These are phyloP conservation scores for Raphidocelis subcapitata DNA, from an alignment of 139 green algal genomes.

Conservation along the genomic window DNA sequence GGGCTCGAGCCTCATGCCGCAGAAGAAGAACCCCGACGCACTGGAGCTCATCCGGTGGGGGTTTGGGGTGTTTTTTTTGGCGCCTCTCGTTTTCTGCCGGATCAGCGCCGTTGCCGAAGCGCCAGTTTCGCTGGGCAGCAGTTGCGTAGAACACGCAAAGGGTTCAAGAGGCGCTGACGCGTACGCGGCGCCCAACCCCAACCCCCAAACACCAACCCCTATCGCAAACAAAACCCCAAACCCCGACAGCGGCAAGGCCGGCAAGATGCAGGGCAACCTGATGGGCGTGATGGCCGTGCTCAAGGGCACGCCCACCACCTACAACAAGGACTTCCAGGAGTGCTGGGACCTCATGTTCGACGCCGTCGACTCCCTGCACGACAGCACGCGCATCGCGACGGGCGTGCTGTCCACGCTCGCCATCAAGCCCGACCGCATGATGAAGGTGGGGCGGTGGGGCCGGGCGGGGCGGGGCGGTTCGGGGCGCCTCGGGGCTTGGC, in stretches of 20 bases:
- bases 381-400: conserved; percentile 89
- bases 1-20: conserved; percentile 95
- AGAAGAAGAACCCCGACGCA: conserved; percentile 99
- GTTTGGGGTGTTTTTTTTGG: too few species aligned
- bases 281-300: conserved; percentile 84
- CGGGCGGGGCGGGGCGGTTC: too few species aligned
- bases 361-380: conserved; percentile 86
- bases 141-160: not conserved
- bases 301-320: conserved; percentile 96
- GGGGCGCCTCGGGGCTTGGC: too few species aligned
- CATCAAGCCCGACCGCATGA: conserved; percentile 89
- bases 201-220: too few species aligned
- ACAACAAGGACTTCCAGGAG: conserved; percentile 99
- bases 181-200: too few species aligned
- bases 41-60: conserved; percentile 93
- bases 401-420: conserved; percentile 90
- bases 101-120: not conserved
- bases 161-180: too few species aligned
- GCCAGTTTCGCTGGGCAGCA: not conserved
- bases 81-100: too few species aligned
- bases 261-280: conserved; percentile 86
- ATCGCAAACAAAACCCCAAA: too few species aligned
- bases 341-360: conserved; percentile 95
- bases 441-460: conserved; percentile 19
- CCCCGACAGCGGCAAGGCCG: conserved; percentile 81